Evolutionary conservation across 1,284 basidiomycete genomes (phyloP).

Genomic region (Boletus sp.): DNA sequence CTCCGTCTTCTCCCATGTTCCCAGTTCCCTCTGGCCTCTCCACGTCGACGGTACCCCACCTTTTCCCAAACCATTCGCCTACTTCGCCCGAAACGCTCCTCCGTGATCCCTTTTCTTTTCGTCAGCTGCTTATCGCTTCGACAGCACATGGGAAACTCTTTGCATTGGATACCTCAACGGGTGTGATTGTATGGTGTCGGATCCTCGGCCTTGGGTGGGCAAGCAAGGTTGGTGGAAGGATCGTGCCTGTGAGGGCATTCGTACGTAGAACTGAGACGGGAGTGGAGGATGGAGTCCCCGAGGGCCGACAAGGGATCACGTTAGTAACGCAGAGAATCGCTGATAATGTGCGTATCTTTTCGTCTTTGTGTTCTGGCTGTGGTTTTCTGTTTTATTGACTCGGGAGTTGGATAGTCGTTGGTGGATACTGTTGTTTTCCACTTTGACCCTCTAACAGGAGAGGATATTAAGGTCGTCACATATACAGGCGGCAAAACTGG

Average conservation of each 20-base stretch:
- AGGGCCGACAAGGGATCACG: slow-evolving; percentile 43
- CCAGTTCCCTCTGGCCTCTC: slow-evolving; percentile 21
- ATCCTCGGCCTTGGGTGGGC: slow-evolving; percentile 67
- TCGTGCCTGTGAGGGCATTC: slow-evolving; percentile 54
- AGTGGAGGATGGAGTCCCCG: slow-evolving; percentile 1
- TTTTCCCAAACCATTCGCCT: slow-evolving; percentile 15
- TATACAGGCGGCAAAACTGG: slow-evolving; percentile 8
- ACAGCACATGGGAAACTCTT: slow-evolving; percentile 76
- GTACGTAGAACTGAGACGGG: slow-evolving; percentile 12
- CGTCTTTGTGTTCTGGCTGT: background rate
- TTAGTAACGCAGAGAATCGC: slow-evolving; percentile 58
- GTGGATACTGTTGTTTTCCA: slow-evolving; percentile 75
- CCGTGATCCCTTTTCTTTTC: slow-evolving; percentile 84
- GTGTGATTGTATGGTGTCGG: slow-evolving; percentile 73
- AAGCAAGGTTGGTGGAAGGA: slow-evolving; percentile 46
- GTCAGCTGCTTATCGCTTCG: slow-evolving; percentile 76
- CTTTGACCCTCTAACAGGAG: slow-evolving; percentile 75
- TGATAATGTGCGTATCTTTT: slow-evolving; percentile 49
- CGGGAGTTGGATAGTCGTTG: slow-evolving; percentile 31
- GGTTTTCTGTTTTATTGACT: slow-evolving; percentile 13
- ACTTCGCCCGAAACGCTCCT: slow-evolving; percentile 41
- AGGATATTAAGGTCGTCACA: slow-evolving; percentile 39
- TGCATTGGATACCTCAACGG: slow-evolving; percentile 77
- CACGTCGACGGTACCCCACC: slow-evolving; percentile 35
- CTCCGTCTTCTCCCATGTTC: slow-evolving; percentile 31